Base-by-base conservation (phyloP, 345 rosid species). In the Eucalyptus regnans region DNA sequence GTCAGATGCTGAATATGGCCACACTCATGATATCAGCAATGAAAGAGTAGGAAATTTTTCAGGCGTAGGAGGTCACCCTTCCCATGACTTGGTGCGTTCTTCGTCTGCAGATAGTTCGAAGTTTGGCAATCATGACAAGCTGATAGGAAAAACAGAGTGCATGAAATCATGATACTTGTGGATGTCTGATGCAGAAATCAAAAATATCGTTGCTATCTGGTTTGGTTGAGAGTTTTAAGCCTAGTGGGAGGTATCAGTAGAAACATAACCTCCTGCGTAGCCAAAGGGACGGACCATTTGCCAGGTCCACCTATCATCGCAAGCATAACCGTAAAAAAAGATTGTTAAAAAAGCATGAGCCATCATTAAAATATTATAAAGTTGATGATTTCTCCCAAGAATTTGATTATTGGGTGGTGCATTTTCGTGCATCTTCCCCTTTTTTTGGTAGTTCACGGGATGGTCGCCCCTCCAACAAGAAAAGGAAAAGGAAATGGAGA, bases 361-460 rank as follows among this genome's bases (percentile, higher is more conserved):
- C 52, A 15, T 81, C 46, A 81, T 87, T 89, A 87, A 58, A 89
- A 89, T 43, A 89, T 87, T 60, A 83, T 89, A 83, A 89, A 87
- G 84, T 62, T 49, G 87, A 87, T 62, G 49, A 25, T 87, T 89
- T n/a, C 89, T 66, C 50, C 84, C 46, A 48, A 58, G 44, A 81
- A 80, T 48, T 54, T 87, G 86, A 86, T 52, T 31, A 11, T 25
- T 44, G 16, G 83, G 27, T 43, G 2, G 37, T 58, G 90, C 81
- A 22, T 17, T 58, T 88, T 18, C 23, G 23, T 52, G 56, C 56
- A 1, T 52, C 3, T 62, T 5, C 48, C 48, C 4, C 1, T 11
- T 62, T 37, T 18, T 37, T 20, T 10, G 27, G 48, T 76, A 18
- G 27, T 37, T 76, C 83, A 76, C 12, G 15, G 27, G 4, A 3